These are phyloP conservation scores for Hericium alpestre DNA, from an alignment of 768 basidiomycete species.

Conservation along the genomic window DNA sequence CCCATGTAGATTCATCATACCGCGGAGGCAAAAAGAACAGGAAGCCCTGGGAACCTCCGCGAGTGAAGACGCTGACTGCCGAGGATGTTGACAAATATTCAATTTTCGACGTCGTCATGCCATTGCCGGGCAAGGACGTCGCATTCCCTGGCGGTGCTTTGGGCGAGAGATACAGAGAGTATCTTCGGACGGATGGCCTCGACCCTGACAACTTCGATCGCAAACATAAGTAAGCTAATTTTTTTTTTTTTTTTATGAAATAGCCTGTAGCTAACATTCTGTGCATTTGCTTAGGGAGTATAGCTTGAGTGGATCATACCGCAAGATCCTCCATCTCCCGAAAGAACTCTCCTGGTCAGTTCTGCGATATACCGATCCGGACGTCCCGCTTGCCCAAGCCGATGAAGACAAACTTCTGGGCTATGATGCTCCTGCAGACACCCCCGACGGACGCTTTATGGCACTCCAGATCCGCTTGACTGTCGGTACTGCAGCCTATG, in stretches of 20 bases:
- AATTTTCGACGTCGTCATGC: conserved; percentile 94
- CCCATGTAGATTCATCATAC: conserved; percentile 3
- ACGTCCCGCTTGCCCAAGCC: conserved; percentile 83
- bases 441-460: conserved; percentile 70
- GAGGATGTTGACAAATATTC: conserved; percentile 73
- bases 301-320: conserved; percentile 85
- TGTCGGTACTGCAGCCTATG: conserved; percentile 90
- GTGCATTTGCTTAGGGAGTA: conserved; percentile 58
- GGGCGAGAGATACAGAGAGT: conserved; percentile 79
- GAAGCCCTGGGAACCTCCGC: conserved; percentile 54
- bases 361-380: conserved; percentile 85
- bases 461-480: conserved; percentile 78
- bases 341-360: conserved; percentile 72
- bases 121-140: conserved; percentile 91
- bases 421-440: conserved; percentile 58
- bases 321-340: conserved; percentile 82
- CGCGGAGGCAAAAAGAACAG: conserved; percentile 19
- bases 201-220: conserved; percentile 84
- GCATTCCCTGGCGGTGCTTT: conserved; percentile 81
- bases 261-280: background rate
- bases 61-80: conserved; percentile 67
- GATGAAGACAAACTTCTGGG: conserved; percentile 90
- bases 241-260: background rate
- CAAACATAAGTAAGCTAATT: conserved; percentile 66
- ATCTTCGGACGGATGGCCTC: conserved; percentile 75